A percentile compares a stretch with the other conserved stretches of the same genome.
These are phyloP conservation scores for rapeseed (Brassica napus) DNA, from an alignment of 345 rosid species.

Conservation along the genomic window Da-Ae NC_063452.1:55464501-55465000, in stretches of 20 bases:
- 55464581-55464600: neutral
- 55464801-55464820: neutral
- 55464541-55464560: neutral
- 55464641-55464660: neutral
- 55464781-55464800: neutral
- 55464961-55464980: neutral
- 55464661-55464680: neutral
- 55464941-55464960: neutral
- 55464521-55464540: neutral
- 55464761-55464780: neutral
- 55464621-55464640: neutral
- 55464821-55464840: conserved; percentile 10
- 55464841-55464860: conserved; percentile 25
- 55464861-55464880: neutral
- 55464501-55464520: neutral
- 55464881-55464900: conserved; percentile 16
- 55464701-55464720: neutral
- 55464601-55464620: neutral
- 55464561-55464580: neutral
- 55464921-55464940: neutral
- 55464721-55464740: conserved; percentile 21
- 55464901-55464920: conserved; percentile 36
- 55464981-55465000: neutral
- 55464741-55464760: conserved; percentile 1
- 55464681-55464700: neutral